Evolutionary conservation across 768 basidiomycete genomes (phyloP), one percentile per base, ranked within the genome.

Genomic region (Postia placenta): DNA sequence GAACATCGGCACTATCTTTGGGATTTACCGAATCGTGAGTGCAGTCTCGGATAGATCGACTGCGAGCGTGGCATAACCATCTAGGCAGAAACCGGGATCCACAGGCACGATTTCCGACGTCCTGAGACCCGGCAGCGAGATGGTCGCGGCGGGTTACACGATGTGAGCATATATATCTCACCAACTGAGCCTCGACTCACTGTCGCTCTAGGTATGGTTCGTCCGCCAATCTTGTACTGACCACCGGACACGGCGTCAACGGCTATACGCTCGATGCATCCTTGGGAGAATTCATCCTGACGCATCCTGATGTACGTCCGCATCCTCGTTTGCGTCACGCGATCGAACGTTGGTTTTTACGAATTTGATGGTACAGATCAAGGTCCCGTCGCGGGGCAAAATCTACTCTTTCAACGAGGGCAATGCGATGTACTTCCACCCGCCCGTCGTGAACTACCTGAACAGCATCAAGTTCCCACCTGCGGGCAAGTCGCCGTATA

Each of bases 341-440:
- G 33, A 38, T 11, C 35, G 5, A 6, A 35, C 27, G 9, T 20
- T 24, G 19, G 15, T 20, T 17, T 7, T 42, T 7, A 42, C 41
- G 9, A 25, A 15, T 11, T 22, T 24, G 23, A 45, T 45, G 20
- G n/a, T n/a, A n/a, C 27, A 90, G 87, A 99, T 99, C 69, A 80
- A 82, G 68, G 91, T 99, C 56, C 96, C 96, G 5, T 56, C 81
- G 9, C 85, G 96, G 43, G 96, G 96, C 57, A 98, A 98, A 73
- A 99, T 99, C 63, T 99, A 99, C 73, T 97, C 94, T 2, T 95
- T 98, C 78, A 99, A 99, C 67, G 96, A 99, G 72, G 96, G 96
- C 53, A 99, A 99, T 73, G 80, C 92, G 26, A 75, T 91, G 78
- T 94, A 94, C 71, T 98, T 96, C 74, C 73, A 93, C 67, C 68